Conservation (phyloP, 176 grass and related monocot genomes). For the Triticum urartu region DNA sequence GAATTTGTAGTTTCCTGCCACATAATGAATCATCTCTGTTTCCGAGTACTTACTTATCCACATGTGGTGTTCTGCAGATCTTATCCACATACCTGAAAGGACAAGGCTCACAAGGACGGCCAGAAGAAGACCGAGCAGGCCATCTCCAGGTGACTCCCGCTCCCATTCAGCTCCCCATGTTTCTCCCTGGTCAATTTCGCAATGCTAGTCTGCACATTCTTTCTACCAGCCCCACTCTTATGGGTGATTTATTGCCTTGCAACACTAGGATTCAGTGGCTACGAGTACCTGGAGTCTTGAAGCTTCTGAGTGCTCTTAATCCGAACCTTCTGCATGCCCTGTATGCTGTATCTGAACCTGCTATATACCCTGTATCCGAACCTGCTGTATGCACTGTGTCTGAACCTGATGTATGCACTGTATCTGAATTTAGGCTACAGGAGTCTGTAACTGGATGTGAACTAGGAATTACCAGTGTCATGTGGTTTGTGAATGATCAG, state of each 20-base stretch:
- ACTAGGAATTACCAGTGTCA: not conserved
- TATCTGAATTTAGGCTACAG: too few species aligned
- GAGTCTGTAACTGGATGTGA: not conserved
- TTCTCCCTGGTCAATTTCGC: not conserved
- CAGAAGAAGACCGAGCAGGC: conserved; percentile 72
- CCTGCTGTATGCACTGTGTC: not conserved
- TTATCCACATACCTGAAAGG: conserved; percentile 19
- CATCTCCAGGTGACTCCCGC: conserved; percentile 58
- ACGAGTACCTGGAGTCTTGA: not conserved
- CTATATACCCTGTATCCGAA: not conserved
- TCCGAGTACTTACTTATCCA: not conserved
- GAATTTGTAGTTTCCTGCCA: not conserved
- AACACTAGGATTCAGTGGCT: not conserved
- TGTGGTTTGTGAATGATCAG: not conserved
- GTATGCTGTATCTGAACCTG: too few species aligned
- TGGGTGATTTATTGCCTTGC: not conserved
- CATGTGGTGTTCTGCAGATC: conserved; percentile 42
- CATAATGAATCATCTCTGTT: not conserved
- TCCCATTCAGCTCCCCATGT: not conserved
- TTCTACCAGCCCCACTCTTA: not conserved
- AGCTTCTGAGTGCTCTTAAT: too few species aligned
- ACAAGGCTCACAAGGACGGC: conserved; percentile 68
- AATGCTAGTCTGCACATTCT: not conserved
- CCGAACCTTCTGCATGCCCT: too few species aligned
- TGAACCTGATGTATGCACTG: too few species aligned